Conservation (phyloP, 148 eudicot genomes). For the Arctostaphylos glauca region DNA sequence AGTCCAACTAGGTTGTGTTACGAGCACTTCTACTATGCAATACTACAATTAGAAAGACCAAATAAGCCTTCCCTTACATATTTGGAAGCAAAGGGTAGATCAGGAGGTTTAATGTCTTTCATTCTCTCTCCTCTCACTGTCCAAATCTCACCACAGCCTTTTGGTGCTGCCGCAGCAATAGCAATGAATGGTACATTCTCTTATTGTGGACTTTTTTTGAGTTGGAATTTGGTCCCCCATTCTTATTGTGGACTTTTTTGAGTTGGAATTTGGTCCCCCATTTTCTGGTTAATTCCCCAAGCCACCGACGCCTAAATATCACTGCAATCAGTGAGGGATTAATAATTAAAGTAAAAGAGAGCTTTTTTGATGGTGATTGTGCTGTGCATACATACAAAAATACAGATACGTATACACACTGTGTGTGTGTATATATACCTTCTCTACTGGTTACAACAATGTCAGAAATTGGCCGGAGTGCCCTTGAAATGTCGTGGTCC, state of each 20-base stretch:
- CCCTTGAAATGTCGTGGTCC: slow-evolving; percentile 32
- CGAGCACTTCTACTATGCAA: no score
- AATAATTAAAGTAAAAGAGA: neutral
- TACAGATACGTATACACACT: no score
- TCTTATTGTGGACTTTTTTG: neutral
- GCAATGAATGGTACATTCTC: slow-evolving; percentile 20
- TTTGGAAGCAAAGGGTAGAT: slow-evolving; percentile 33
- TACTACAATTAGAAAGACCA: no score
- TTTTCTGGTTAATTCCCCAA: slow-evolving; percentile 23
- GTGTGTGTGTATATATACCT: no score
- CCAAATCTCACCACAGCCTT: slow-evolving; percentile 22
- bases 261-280: neutral
- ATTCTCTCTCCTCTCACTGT: slow-evolving; percentile 9
- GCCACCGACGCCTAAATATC: slow-evolving; percentile 41
- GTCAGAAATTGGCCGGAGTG: slow-evolving; percentile 39
- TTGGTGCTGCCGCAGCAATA: neutral
- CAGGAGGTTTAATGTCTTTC: slow-evolving; percentile 1
- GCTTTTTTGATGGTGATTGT: no score
- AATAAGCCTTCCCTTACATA: neutral
- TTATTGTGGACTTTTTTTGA: slow-evolving; percentile 1
- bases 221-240: neutral
- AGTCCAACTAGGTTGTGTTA: no score
- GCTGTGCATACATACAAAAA: neutral
- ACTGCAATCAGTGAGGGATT: slow-evolving; percentile 27
- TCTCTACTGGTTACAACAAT: neutral